These are phyloP conservation scores for Clonostachys sp. DNA, from an alignment of 2,329 filamentous ascomycete species.

Conservation along the genomic window DNA sequence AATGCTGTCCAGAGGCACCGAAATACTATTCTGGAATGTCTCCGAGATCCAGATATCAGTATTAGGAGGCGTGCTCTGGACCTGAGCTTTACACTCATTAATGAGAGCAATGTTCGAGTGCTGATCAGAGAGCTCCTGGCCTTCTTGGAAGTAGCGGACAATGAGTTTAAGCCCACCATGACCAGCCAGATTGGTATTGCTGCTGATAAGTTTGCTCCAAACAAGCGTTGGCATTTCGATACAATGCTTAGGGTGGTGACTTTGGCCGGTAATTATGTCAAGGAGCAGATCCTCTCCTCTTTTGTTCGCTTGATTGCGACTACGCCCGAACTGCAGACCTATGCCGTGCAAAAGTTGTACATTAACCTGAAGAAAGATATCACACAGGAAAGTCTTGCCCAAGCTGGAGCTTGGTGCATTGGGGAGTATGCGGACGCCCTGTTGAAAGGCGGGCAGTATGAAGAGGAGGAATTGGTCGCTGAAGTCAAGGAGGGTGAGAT, in stretches of 20 bases:
- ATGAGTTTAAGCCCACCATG: constrained; percentile 98
- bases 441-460: constrained; percentile 84
- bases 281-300: constrained; percentile 94
- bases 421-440: constrained; percentile 93
- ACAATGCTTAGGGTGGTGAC: constrained; percentile 94
- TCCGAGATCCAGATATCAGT: constrained; percentile 96
- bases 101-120: constrained; percentile 91
- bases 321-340: constrained; percentile 90
- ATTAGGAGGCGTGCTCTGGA: constrained; percentile 94
- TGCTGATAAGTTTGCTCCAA: constrained; percentile 91
- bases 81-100: constrained; percentile 96
- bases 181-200: constrained; percentile 97
- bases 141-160: constrained; percentile 94
- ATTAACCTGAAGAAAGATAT: constrained; percentile 90
- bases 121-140: constrained; percentile 89
- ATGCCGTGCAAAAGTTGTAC: constrained; percentile 94
- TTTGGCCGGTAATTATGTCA: constrained; percentile 92
- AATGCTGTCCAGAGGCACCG: constrained; percentile 96
- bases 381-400: constrained; percentile 90
- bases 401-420: constrained; percentile 95
- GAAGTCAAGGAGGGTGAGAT: constrained; percentile 84
- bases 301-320: constrained; percentile 95
- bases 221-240: constrained; percentile 97
- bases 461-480: constrained; percentile 84
- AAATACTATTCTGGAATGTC: constrained; percentile 94